A percentile compares a stretch with the other conserved stretches of the same genome.
Evolutionary conservation across 352 stramenopile species (phyloP).

Genomic region (Globisporangium cylindrosporum): DNA sequence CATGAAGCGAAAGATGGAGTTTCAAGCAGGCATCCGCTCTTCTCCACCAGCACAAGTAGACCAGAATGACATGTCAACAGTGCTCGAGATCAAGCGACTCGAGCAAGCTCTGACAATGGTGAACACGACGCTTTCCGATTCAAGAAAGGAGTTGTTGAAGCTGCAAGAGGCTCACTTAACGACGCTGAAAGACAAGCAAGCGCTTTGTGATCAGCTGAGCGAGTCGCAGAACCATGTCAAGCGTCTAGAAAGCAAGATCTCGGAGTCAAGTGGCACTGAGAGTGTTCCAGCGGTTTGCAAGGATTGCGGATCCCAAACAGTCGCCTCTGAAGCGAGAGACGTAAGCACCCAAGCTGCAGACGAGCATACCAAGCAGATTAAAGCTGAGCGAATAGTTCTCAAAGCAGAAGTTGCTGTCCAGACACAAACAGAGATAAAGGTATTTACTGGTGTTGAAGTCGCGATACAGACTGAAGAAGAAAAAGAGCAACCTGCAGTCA

Average conservation of each 20-base stretch:
- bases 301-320: slow-evolving; percentile 19
- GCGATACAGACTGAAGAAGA: slow-evolving; percentile 6
- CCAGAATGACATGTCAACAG: slow-evolving; percentile 15
- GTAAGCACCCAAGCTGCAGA: slow-evolving; percentile 4
- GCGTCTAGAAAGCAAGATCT: slow-evolving; percentile 21
- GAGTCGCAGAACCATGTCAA: slow-evolving; percentile 17
- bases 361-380: neutral
- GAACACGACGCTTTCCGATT: slow-evolving; percentile 35
- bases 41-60: neutral
- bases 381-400: neutral
- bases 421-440: neutral
- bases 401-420: neutral
- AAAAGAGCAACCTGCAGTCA: neutral
- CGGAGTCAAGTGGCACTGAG: neutral
- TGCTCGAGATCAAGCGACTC: slow-evolving; percentile 39
- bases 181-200: slow-evolving; percentile 48
- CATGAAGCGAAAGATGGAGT: slow-evolving; percentile 43
- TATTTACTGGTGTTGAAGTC: neutral
- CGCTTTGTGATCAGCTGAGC: slow-evolving; percentile 33
- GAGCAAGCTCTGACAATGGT: slow-evolving; percentile 39
- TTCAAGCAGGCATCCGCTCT: slow-evolving; percentile 11
- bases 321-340: slow-evolving; percentile 7
- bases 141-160: slow-evolving; percentile 43
- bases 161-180: slow-evolving; percentile 38
- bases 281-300: slow-evolving; percentile 14